phyloP scores from a whole-genome alignment of 495 filamentous ascomycete species.

The Bacidia rubella region DNA sequence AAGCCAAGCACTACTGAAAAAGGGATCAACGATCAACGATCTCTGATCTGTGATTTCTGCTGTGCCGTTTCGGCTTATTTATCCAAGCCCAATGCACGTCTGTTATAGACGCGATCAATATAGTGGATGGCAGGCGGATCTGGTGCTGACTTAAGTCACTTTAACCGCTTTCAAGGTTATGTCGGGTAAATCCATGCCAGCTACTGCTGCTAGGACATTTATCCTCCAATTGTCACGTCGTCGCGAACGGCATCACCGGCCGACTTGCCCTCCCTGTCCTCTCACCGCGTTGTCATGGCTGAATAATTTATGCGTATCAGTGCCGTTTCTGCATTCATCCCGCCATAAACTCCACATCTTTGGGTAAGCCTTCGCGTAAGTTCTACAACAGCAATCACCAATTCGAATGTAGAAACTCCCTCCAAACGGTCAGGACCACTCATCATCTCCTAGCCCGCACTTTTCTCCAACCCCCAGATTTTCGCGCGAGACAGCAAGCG shows the following conservation, averaged over 20 bases:
- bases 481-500: constrained; percentile 1
- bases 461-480: not conserved
- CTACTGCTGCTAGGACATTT: not conserved
- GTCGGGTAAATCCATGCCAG: not conserved
- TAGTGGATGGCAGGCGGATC: not conserved
- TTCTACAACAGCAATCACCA: not conserved
- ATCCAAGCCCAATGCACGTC: not conserved
- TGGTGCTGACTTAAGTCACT: no score
- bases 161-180: not conserved
- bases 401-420: not conserved
- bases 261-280: not conserved
- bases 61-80: not conserved
- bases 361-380: not conserved
- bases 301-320: not conserved
- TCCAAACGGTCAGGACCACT: not conserved
- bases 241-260: no score
- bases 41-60: not conserved
- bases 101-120: not conserved
- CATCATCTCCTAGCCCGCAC: not conserved
- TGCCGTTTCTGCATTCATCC: not conserved
- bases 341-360: not conserved
- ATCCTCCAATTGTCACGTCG: not conserved
- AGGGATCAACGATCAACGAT: no score
- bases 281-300: not conserved
- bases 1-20: no score